Conservation (phyloP, 495 filamentous ascomycete genomes). For the Xylaria intraflava region DNA sequence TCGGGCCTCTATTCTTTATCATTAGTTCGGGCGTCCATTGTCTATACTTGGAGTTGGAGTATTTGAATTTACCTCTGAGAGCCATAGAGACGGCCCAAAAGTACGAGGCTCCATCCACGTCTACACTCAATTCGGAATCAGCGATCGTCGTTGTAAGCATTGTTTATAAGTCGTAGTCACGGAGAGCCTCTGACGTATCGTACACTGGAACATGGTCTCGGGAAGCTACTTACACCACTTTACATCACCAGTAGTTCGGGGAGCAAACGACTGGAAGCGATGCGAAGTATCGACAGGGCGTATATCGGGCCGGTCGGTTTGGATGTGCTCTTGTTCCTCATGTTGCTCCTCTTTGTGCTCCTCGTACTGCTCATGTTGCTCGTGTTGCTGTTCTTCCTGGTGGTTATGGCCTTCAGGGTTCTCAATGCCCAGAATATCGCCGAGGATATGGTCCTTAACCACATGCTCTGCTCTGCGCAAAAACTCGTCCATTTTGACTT, state of each 20-base stretch:
- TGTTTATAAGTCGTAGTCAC: not conserved
- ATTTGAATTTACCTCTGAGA: conserved; percentile 49
- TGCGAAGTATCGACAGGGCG: conserved; percentile 40
- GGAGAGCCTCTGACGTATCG: not conserved
- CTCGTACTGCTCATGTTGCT: conserved; percentile 26
- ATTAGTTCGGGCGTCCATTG: conserved; percentile 11
- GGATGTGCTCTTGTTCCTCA: not conserved
- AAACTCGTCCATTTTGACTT: conserved; percentile 24
- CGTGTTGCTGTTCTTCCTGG: conserved; percentile 31
- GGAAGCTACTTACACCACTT: conserved; percentile 59
- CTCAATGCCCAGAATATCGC: conserved; percentile 19
- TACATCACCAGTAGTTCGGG: conserved; percentile 77
- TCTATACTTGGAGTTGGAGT: not conserved
- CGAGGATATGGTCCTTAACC: conserved; percentile 23
- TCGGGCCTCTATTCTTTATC: conserved; percentile 48
- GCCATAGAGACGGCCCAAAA: conserved; percentile 85
- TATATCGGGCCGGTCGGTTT: not conserved
- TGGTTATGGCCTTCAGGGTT: conserved; percentile 2
- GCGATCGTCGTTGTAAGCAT: not conserved
- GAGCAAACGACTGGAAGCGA: conserved; percentile 78
- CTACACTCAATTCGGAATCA: not conserved
- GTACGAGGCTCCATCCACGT: conserved; percentile 87
- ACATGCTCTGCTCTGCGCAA: conserved; percentile 30
- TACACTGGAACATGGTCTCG: not conserved
- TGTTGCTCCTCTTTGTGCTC: conserved; percentile 15